phyloP scores from a whole-genome alignment of 2,329 filamentous ascomycete genomes.

The Aspergillus niger region DNA sequence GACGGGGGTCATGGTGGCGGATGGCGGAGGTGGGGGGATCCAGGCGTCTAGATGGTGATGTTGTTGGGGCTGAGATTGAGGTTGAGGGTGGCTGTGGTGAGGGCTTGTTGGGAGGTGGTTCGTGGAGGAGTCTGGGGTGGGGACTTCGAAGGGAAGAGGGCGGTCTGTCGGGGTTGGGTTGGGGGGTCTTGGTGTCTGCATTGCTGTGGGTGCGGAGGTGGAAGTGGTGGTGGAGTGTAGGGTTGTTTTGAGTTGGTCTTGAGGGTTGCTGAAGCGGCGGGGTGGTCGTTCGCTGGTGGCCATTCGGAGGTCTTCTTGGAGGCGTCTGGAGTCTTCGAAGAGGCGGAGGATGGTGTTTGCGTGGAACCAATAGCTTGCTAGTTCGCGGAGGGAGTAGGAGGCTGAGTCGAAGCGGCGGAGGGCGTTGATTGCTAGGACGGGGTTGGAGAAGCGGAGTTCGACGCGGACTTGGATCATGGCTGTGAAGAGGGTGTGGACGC shows the following conservation, averaged over 20 bases:
- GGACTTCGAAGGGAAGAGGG: slow-evolving; percentile 29
- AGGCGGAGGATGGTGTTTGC: slow-evolving; percentile 47
- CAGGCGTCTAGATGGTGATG: slow-evolving; percentile 33
- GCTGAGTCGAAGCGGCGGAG: slow-evolving; percentile 48
- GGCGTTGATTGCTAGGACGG: slow-evolving; percentile 48
- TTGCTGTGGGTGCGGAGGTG: slow-evolving; percentile 22
- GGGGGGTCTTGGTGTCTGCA: slow-evolving; percentile 15
- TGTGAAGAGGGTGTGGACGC: slow-evolving; percentile 48
- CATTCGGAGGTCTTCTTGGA: slow-evolving; percentile 44
- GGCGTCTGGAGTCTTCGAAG: slow-evolving; percentile 47
- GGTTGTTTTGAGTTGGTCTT: slow-evolving; percentile 8
- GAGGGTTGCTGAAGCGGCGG: slow-evolving; percentile 27
- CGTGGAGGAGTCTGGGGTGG: slow-evolving; percentile 34
- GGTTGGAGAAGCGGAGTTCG: slow-evolving; percentile 49
- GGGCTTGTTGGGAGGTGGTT: slow-evolving; percentile 28
- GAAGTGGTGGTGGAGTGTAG: slow-evolving; percentile 13
- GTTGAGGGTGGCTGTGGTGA: slow-evolving; percentile 21
- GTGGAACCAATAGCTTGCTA: slow-evolving; percentile 47
- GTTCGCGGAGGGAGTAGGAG: slow-evolving; percentile 43
- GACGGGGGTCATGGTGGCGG: slow-evolving; percentile 28
- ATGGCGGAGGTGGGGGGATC: slow-evolving; percentile 29
- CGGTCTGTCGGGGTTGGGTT: slow-evolving; percentile 20
- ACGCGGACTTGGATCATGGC: slow-evolving; percentile 52
- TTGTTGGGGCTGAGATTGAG: slow-evolving; percentile 2
- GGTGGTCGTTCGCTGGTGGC: slow-evolving; percentile 39